phyloP scores from a whole-genome alignment of 2,329 filamentous ascomycete species.

The Boeremia exigua region DNA sequence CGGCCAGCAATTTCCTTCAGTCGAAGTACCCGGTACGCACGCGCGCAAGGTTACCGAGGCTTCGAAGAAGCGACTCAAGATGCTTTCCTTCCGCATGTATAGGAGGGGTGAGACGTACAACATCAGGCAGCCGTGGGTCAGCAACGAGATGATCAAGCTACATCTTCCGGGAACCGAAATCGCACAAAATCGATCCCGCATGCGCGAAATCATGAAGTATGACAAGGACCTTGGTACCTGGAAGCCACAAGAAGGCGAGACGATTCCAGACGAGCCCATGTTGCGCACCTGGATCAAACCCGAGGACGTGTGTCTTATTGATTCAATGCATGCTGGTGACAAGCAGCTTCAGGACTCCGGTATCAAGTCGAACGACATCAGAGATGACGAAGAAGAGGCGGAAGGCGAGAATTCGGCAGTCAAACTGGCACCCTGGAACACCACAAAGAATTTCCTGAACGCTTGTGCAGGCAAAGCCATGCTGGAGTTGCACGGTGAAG shows the following conservation, averaged over 20 bases:
- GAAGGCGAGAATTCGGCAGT: conserved; percentile 80
- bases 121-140: conserved; percentile 82
- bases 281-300: conserved; percentile 91
- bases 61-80: conserved; percentile 95
- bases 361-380: conserved; percentile 72
- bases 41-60: conserved; percentile 95
- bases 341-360: conserved; percentile 91
- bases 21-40: conserved; percentile 91
- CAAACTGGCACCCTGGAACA: conserved; percentile 94
- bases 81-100: conserved; percentile 90
- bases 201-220: conserved; percentile 95
- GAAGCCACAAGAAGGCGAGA: conserved; percentile 72
- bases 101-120: conserved; percentile 73
- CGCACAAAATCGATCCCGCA: conserved; percentile 93
- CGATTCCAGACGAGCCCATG: conserved; percentile 77
- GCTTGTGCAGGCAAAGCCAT: conserved; percentile 95
- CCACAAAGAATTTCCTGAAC: conserved; percentile 94
- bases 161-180: conserved; percentile 94
- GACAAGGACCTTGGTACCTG: conserved; percentile 88
- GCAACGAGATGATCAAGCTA: conserved; percentile 63
- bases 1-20: conserved; percentile 89
- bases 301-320: conserved; percentile 91
- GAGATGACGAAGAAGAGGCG: conserved; percentile 65
- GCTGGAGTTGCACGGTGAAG: conserved; percentile 91
- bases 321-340: conserved; percentile 95